Evolutionary conservation across 2,329 filamentous ascomycete species (phyloP).

Genomic region (Arthrobotrys conoides): DNA sequence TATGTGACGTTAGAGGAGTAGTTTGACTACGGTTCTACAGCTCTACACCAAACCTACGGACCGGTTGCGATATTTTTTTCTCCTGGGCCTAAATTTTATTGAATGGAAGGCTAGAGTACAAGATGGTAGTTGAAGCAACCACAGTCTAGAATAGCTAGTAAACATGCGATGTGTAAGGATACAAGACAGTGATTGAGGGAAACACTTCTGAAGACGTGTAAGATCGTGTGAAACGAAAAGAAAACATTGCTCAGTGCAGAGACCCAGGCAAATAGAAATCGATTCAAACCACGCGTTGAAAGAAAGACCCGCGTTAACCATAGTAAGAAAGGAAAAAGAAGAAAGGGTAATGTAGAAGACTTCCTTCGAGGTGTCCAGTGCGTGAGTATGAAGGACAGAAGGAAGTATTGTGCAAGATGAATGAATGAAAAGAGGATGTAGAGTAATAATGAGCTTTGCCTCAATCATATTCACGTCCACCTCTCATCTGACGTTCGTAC

Average conservation of each 20-base stretch:
- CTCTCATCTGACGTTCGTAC: background rate
- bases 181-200: background rate
- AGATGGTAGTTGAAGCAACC: background rate
- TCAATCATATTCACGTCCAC: background rate
- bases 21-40: too few relatives aligned
- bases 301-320: background rate
- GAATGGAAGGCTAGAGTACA: background rate
- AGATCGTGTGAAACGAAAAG: background rate
- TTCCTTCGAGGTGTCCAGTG: background rate
- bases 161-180: background rate
- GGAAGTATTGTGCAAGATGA: background rate
- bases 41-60: too few relatives aligned
- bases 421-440: background rate
- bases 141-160: background rate
- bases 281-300: background rate
- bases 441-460: background rate
- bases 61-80: too few relatives aligned
- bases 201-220: too few relatives aligned
- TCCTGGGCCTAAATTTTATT: background rate
- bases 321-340: background rate
- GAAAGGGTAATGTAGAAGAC: too few relatives aligned
- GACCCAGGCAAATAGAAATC: background rate
- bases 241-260: background rate
- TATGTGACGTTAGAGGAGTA: background rate
- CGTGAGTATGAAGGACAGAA: background rate